These are phyloP conservation scores for Notholithocarpus densiflorus DNA, from an alignment of 306 rosid species.

Conservation along the genomic window DNA sequence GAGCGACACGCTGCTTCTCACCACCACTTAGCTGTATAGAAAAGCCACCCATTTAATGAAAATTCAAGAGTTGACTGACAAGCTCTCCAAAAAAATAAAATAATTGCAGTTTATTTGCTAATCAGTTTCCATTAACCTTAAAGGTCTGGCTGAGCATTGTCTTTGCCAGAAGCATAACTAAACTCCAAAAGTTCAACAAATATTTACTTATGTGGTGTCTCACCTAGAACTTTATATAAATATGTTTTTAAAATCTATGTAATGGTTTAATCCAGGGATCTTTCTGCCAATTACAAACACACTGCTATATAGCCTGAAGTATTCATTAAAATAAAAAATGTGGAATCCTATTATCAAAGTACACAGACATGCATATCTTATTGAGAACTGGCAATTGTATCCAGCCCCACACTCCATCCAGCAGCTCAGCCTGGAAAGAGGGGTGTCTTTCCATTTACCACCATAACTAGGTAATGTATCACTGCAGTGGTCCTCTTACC, in stretches of 20 bases:
- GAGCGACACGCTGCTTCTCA: conserved; percentile 96
- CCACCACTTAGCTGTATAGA: conserved; percentile 87
- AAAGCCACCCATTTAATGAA: conserved; percentile 17
- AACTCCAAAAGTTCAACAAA: not conserved
- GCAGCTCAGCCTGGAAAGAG: conserved; percentile 4
- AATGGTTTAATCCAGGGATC: not conserved
- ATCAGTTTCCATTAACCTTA: not conserved
- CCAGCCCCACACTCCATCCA: not conserved
- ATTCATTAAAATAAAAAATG: not conserved
- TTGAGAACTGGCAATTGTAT: not conserved
- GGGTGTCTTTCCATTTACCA: conserved; percentile 10
- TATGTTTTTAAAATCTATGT: not conserved
- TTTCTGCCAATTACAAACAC: not conserved
- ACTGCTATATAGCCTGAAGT: not conserved
- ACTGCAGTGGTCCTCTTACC: conserved; percentile 45
- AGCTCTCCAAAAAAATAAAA: not conserved
- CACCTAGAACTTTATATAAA: not conserved
- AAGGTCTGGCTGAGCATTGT: not conserved
- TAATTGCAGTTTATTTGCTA: not conserved
- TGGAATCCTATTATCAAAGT: not conserved
- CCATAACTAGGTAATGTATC: conserved; percentile 9
- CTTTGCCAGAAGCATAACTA: conserved; percentile 2
- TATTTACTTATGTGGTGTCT: not conserved
- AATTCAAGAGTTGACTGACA: conserved; percentile 8
- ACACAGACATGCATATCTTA: not conserved